phyloP scores from a whole-genome alignment of 2,329 filamentous ascomycete genomes.

The Apiospora rasikravindrae region DNA sequence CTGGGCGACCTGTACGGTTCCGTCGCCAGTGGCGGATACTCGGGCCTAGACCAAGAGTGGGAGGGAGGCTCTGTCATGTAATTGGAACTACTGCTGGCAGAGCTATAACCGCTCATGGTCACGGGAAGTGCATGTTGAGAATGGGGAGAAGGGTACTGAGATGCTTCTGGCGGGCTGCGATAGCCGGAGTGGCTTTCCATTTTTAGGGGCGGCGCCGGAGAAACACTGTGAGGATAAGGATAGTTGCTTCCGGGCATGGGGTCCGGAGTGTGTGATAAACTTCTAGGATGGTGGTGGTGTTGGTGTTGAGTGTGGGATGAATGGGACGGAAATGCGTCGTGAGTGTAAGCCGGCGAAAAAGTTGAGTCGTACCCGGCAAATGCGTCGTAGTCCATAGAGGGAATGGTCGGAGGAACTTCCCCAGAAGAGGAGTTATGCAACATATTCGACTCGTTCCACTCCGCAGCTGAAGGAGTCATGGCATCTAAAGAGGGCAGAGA shows the following conservation, averaged over 20 bases:
- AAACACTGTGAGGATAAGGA: constrained; percentile 38
- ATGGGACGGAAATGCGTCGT: constrained; percentile 53
- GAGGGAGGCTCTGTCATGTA: constrained; percentile 46
- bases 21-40: constrained; percentile 41
- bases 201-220: constrained; percentile 45
- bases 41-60: constrained; percentile 46
- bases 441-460: constrained; percentile 48
- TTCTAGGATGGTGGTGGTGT: constrained; percentile 35
- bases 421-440: constrained; percentile 9
- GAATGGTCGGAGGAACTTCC: constrained; percentile 44
- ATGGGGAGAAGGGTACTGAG: constrained; percentile 49
- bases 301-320: constrained; percentile 43
- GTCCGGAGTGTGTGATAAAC: constrained; percentile 40
- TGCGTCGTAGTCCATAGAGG: constrained; percentile 56
- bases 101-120: constrained; percentile 34
- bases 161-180: constrained; percentile 41
- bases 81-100: constrained; percentile 38
- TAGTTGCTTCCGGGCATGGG: constrained; percentile 35
- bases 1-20: constrained; percentile 34
- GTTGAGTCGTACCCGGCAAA: constrained; percentile 54
- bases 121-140: constrained; percentile 18
- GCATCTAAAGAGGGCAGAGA: constrained; percentile 46
- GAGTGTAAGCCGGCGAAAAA: constrained; percentile 49
- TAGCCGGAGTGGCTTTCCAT: constrained; percentile 45
- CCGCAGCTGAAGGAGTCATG: constrained; percentile 40